phyloP scores from a whole-genome alignment of 805 yeast genomes.

The Candida jianshihensis region DNA sequence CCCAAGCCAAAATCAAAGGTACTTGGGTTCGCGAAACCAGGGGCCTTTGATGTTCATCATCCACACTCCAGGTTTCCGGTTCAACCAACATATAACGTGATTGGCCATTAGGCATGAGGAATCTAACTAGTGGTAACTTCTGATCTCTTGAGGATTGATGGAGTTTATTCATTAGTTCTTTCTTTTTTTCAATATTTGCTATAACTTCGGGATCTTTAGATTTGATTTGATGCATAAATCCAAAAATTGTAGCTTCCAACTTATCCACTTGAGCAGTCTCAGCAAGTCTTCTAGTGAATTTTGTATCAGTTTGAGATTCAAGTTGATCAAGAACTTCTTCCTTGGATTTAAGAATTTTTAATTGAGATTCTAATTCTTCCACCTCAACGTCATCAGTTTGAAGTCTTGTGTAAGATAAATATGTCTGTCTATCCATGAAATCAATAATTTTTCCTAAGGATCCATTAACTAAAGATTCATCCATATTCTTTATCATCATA shows the following conservation, averaged over 20 bases:
- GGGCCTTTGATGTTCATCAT: conserved; percentile 62
- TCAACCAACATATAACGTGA: conserved; percentile 71
- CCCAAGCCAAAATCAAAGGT: conserved; percentile 94
- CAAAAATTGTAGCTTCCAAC: conserved; percentile 43
- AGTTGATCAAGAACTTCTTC: conserved; percentile 6
- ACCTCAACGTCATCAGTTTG: conserved; percentile 17
- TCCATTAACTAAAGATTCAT: conserved; percentile 69
- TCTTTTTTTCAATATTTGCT: conserved; percentile 40
- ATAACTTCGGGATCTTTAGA: conserved; percentile 22
- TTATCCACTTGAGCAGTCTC: conserved; percentile 6
- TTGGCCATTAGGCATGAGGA: conserved; percentile 61
- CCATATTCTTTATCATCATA: conserved; percentile 74
- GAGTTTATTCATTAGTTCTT: conserved; percentile 34
- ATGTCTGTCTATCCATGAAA: conserved; percentile 47
- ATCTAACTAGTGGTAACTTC: conserved; percentile 71
- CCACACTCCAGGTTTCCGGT: conserved; percentile 77
- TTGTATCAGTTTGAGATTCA: neutral
- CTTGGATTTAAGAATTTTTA: conserved; percentile 9
- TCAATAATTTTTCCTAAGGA: conserved; percentile 64
- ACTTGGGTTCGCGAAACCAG: conserved; percentile 71
- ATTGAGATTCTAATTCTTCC: conserved; percentile 19
- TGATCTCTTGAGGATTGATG: conserved; percentile 37
- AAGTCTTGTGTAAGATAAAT: conserved; percentile 29
- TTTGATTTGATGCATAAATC: conserved; percentile 30
- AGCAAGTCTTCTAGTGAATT: too few species aligned